Percentiles rank a stretch among this genome's conserved stretches.
Conservation (phyloP, 2,329 filamentous ascomycete genomes). For the Trichoderma aggressivum region DNA sequence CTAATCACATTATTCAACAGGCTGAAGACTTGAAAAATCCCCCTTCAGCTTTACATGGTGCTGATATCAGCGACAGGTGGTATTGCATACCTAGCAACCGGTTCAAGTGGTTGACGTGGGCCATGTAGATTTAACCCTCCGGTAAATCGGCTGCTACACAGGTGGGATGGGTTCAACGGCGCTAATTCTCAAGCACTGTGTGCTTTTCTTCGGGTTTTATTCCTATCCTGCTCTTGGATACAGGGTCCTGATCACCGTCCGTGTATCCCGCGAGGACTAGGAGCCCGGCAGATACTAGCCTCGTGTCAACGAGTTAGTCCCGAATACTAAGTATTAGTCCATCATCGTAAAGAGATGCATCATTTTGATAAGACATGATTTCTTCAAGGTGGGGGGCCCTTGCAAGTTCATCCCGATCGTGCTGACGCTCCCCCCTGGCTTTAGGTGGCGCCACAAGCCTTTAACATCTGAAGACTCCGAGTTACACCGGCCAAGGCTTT, state of each 20-base stretch:
- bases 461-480: background rate
- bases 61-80: background rate
- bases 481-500: background rate
- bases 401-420: background rate
- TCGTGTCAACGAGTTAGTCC: background rate
- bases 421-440: background rate
- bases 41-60: background rate
- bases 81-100: background rate
- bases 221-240: background rate
- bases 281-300: background rate
- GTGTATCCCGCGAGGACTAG: background rate
- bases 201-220: background rate
- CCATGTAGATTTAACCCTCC: background rate
- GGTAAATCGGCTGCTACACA: background rate
- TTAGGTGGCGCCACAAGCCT: background rate
- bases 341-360: background rate
- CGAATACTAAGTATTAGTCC: background rate
- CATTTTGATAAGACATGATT: background rate
- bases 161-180: background rate
- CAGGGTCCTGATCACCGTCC: background rate
- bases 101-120: background rate
- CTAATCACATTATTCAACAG: background rate
- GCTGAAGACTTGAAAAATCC: background rate
- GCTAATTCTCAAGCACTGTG: background rate
- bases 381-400: background rate